phyloP scores from a whole-genome alignment of 225 moss, liverwort and hornwort species.

The Asterella californica region DNA sequence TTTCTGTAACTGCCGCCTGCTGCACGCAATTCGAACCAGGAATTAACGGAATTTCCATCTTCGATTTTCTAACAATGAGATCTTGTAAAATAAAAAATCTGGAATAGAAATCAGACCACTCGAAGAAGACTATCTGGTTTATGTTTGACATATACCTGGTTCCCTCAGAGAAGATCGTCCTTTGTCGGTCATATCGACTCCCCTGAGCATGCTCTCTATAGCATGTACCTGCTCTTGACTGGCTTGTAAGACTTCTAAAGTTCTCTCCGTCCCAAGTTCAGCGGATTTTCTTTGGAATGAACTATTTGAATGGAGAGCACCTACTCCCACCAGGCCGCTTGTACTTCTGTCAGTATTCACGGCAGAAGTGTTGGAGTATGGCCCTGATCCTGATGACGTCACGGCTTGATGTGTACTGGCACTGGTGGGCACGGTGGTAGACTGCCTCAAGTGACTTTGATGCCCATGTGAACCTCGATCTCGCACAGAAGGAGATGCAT shows the following conservation, averaged over 20 bases:
- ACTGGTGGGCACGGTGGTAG: conserved; percentile 38
- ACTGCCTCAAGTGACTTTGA: conserved; percentile 46
- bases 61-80: not conserved
- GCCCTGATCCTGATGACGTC: conserved; percentile 38
- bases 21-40: conserved; percentile 22
- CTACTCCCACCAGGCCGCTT: conserved; percentile 44
- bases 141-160: conserved; percentile 20
- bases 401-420: conserved; percentile 30
- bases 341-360: conserved; percentile 41
- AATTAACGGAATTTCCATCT: not conserved
- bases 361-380: conserved; percentile 38
- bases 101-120: not conserved
- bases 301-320: conserved; percentile 28
- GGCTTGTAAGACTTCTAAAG: conserved; percentile 65
- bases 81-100: not conserved
- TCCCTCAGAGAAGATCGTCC: conserved; percentile 43
- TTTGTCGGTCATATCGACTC: conserved; percentile 53
- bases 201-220: conserved; percentile 83
- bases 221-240: conserved; percentile 86
- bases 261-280: conserved; percentile 57
- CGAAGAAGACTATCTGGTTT: not conserved
- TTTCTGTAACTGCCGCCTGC: conserved; percentile 67
- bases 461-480: conserved; percentile 42
- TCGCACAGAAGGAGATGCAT: conserved; percentile 52
- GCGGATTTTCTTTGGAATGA: conserved; percentile 44